Evolutionary conservation across 495 filamentous ascomycete genomes (phyloP), one percentile per base, ranked within the genome.

Genomic region (Penicillium manginii): DNA sequence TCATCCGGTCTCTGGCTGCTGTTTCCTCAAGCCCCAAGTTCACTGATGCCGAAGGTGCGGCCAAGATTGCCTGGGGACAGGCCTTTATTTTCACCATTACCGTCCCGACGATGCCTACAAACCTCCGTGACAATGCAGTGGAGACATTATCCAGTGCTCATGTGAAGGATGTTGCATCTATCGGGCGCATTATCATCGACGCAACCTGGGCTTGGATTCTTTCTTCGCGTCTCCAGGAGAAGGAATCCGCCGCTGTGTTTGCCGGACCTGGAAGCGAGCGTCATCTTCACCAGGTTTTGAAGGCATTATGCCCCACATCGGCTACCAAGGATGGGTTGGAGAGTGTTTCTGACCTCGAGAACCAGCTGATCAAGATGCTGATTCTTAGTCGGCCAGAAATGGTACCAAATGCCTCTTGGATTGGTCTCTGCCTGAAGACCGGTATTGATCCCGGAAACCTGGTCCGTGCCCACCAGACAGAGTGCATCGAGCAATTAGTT

Each of bases 161-260:
- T 65, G 55, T 79, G 40, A 61, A 76, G 55, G 65, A 84, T 58
- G 80, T 86, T 11, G 70, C 60, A 21, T 58, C 74, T 15, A 80
- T 93, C 21, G 82, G 86, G 0, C 74, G 75, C 15, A 70, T 84
- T 47, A 74, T 96, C 9, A 75, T 91, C 31, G 76, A 80, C 50
- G 92, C 87, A 10, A 68, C 97, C 15, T 98, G 96, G 94, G 79
- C 80, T 33, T 98, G 94, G 93, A 77, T 88, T 17, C 73, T 86
- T 52, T 77, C 82, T 18, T 68, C 85, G 10, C 86, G 90, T 46
- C 70, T 78, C 1, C 81, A 75, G 0, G 90, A 93, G 29, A 96
- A 91, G 64, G 94, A 97, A 53, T 88, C 83, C 54, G 84, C 89
- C 12, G 86, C 92, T 2, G 69, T 81, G 12, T 78, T 82, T 40